phyloP scores from a whole-genome alignment of 1,139 yeast genomes.

The Yamadazyma jaroonii region DNA sequence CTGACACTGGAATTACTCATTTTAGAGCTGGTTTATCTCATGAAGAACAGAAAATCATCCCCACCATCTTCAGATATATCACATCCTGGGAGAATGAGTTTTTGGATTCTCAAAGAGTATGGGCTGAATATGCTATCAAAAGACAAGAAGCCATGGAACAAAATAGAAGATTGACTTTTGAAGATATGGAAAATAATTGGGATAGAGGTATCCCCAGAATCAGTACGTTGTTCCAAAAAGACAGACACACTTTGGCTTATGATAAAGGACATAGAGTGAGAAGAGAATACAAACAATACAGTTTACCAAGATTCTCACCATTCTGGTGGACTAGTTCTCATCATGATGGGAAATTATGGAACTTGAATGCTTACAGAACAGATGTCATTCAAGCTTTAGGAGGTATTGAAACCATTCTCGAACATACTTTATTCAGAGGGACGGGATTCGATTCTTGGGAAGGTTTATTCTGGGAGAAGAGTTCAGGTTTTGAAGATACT shows the following conservation, averaged over 20 bases:
- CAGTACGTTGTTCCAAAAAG: slow-evolving; percentile 91
- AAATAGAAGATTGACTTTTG: slow-evolving; percentile 83
- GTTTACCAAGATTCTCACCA: slow-evolving; percentile 72
- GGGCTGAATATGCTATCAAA: slow-evolving; percentile 95
- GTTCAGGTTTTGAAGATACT: slow-evolving; percentile 95
- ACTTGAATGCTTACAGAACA: slow-evolving; percentile 84
- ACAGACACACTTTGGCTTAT: slow-evolving; percentile 89
- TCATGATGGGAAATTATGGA: slow-evolving; percentile 97
- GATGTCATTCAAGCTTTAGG: slow-evolving; percentile 98
- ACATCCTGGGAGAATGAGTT: slow-evolving; percentile 98
- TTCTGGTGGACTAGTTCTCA: slow-evolving; percentile 96
- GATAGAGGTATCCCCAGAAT: slow-evolving; percentile 96
- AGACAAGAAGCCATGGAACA: slow-evolving; percentile 85
- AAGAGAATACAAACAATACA: slow-evolving; percentile 71
- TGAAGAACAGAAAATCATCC: slow-evolving; percentile 76
- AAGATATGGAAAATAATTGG: slow-evolving; percentile 93
- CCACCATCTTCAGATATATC: slow-evolving; percentile 88
- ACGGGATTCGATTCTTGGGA: slow-evolving; percentile 99
- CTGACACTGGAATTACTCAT: slow-evolving; percentile 92
- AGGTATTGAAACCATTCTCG: slow-evolving; percentile 93
- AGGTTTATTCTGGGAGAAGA: slow-evolving; percentile 97
- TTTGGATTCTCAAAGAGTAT: slow-evolving; percentile 88
- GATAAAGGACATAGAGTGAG: slow-evolving; percentile 93
- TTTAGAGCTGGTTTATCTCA: slow-evolving; percentile 93
- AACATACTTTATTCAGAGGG: slow-evolving; percentile 92